phyloP scores from a whole-genome alignment of 257 asterid genomes.

The Cinchona pubescens region DNA sequence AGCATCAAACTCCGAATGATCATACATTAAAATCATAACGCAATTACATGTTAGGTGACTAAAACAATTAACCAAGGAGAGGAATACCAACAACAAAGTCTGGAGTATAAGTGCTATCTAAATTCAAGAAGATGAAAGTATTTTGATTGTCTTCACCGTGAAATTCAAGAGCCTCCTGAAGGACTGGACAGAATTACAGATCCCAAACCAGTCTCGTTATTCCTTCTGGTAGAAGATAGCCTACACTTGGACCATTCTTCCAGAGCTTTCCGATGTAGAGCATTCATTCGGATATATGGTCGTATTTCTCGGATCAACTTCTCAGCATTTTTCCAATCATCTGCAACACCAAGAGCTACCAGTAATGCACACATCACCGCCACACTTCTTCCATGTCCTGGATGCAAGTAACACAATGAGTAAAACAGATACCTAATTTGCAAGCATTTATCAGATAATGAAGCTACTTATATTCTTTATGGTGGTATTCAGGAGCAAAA shows the following conservation, averaged over 20 bases:
- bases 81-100: neutral
- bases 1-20: neutral
- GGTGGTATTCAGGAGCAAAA: neutral
- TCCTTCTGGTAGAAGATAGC: constrained; percentile 43
- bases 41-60: neutral
- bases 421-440: neutral
- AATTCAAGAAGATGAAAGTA: neutral
- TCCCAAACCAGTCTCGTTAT: constrained; percentile 25
- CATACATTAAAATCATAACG: neutral
- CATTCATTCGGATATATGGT: constrained; percentile 70
- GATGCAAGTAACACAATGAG: neutral
- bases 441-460: neutral
- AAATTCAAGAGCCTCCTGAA: constrained; percentile 14
- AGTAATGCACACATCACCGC: constrained; percentile 88
- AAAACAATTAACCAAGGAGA: neutral
- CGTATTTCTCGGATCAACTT: constrained; percentile 64
- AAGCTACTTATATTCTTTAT: neutral
- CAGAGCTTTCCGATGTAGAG: constrained; percentile 71
- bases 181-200: constrained; percentile 26
- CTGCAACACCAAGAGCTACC: constrained; percentile 87
- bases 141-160: neutral
- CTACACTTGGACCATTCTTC: constrained; percentile 90
- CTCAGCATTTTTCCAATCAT: constrained; percentile 89
- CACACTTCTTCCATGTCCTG: constrained; percentile 96
- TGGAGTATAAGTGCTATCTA: no score